Base-by-base conservation (phyloP, 805 yeast genomes). In the Hanseniaspora meyeri region DNA sequence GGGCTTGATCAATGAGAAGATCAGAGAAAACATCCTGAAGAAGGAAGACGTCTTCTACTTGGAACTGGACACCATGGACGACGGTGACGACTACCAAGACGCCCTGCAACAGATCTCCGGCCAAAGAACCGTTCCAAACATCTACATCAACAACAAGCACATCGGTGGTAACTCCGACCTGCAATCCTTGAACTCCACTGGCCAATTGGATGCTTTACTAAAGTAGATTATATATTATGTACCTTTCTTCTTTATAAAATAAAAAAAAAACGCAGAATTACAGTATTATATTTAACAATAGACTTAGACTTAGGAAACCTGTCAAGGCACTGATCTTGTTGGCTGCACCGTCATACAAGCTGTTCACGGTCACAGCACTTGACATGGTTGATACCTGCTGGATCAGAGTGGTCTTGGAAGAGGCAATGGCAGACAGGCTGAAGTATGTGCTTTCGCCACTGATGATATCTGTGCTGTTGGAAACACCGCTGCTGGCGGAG, bases 131-230 rank as follows among this genome's bases (percentile, higher is more conserved):
- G 97, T 91, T 60, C 98, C 98, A 60, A 89, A 85, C 69, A 78
- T 91, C 63, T 91, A 85, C 74, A 88, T 91, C 68, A 82, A 77
- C 49, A 96, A 96, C 59, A 78, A 90, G 72, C 96, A 89, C 75
- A 81, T 91, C 65, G 98, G 98, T 59, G 98, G 98, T 60, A 87
- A 89, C 78, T 83, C 90, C 42, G 96, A 87, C 63, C 74, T 91
- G 61, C 95, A 89, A 72, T 75, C 77, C 54, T 77, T 90, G 68
- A 75, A 79, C 62, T 75, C 81, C 27, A 64, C 70, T 48, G 93
- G 85, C 63, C 68, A 81, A 70, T 78, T 87, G 66, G 79, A 76
- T 58, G 62, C 54, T 11, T 56, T 74, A 51, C 62, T 75, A 58
- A 61, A 68, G 57, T 56, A 64, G 56, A 19, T 24, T 36, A 14